Percentiles rank a stretch among this genome's conserved stretches.
Evolutionary conservation across 441 rosid species (phyloP).

Genomic region (California macrophylla): DNA sequence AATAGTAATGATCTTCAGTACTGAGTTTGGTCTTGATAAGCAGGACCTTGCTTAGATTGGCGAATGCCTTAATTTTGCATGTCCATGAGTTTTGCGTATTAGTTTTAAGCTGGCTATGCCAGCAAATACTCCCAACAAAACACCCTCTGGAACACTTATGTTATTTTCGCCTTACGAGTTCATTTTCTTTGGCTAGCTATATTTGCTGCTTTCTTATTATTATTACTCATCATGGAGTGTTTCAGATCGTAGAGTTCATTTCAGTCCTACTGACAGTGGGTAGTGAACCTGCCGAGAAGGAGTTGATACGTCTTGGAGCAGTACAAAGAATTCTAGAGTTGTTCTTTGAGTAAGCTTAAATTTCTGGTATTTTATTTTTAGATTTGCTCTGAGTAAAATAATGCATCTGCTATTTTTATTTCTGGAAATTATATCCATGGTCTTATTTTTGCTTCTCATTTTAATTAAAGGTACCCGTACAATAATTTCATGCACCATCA

Average conservation of each 20-base stretch:
- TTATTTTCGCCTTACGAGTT: constrained; percentile 10
- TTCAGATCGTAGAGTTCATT: constrained; percentile 85
- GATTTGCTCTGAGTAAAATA: constrained; percentile 67
- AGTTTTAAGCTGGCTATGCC: neutral
- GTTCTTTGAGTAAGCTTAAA: constrained; percentile 73
- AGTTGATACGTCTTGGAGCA: constrained; percentile 64
- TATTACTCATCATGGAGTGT: constrained; percentile 11
- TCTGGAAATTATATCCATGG: constrained; percentile 5
- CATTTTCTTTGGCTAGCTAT: constrained; percentile 8
- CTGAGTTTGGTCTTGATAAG: neutral
- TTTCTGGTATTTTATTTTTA: constrained; percentile 6
- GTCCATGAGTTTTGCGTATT: neutral
- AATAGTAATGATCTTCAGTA: neutral
- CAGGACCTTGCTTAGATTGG: constrained; percentile 1
- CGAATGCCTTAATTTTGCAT: neutral
- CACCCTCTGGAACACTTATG: neutral
- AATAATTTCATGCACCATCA: constrained; percentile 93
- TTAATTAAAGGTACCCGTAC: constrained; percentile 59
- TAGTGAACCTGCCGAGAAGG: constrained; percentile 79
- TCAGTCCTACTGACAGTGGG: constrained; percentile 77
- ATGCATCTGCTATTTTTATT: constrained; percentile 1
- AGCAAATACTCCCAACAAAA: neutral
- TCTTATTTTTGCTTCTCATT: constrained; percentile 27
- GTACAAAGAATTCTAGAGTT: constrained; percentile 57
- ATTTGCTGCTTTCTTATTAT: constrained; percentile 10